Percentiles rank a stretch among this genome's conserved stretches.
phyloP scores from a whole-genome alignment of 257 asterid species.

The Scutellaria barbata region DNA sequence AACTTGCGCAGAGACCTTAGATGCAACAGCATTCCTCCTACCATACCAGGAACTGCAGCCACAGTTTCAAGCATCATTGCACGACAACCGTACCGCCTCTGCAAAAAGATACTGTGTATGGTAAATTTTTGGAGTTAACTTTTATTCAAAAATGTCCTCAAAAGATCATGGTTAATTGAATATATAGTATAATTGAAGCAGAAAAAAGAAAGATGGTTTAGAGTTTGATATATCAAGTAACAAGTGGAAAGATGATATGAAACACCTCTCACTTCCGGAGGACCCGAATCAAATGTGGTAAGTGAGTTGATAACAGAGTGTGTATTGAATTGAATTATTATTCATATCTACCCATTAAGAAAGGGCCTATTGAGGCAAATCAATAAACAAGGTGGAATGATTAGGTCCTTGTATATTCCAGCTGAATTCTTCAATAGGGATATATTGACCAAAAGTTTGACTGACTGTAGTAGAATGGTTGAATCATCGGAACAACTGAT shows the following conservation, averaged over 20 bases:
- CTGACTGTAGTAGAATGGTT: background rate
- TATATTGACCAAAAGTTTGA: slow-evolving; percentile 12
- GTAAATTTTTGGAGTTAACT: background rate
- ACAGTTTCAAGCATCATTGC: slow-evolving; percentile 99
- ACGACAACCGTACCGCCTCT: slow-evolving; percentile 91
- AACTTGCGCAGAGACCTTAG: slow-evolving; percentile 84
- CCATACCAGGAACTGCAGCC: slow-evolving; percentile 98
- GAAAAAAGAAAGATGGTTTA: background rate
- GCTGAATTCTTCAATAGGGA: slow-evolving; percentile 2
- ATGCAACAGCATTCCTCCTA: slow-evolving; percentile 88
- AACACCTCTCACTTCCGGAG: background rate
- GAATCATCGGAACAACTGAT: background rate
- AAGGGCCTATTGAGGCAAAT: slow-evolving; percentile 1
- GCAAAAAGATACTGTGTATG: slow-evolving; percentile 30
- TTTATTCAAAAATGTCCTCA: background rate
- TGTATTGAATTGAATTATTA: background rate
- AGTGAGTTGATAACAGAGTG: background rate
- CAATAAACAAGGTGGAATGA: background rate
- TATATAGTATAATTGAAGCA: background rate
- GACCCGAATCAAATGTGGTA: background rate
- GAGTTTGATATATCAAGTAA: slow-evolving; percentile 9
- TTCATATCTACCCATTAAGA: background rate
- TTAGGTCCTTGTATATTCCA: background rate
- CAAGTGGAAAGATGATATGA: slow-evolving; percentile 11
- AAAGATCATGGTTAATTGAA: background rate